Percentiles rank a stretch among this genome's conserved stretches.
These are phyloP conservation scores for Bolboschoenoplectus hybrid DNA, from an alignment of 202 grass and related monocot species.

Conservation along the genomic window DNA sequence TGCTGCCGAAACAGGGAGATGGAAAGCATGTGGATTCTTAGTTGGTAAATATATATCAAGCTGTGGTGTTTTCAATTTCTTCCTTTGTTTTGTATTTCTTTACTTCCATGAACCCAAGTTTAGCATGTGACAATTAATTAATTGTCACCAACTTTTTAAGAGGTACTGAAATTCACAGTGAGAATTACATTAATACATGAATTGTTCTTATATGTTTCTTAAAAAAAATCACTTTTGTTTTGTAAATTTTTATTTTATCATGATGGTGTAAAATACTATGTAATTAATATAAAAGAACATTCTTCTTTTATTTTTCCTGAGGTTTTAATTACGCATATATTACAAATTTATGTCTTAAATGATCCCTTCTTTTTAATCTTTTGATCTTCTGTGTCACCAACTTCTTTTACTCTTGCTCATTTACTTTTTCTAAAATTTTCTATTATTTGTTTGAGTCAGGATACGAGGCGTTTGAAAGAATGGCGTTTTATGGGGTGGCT, in stretches of 20 bases:
- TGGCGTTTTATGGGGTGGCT: constrained; percentile 85
- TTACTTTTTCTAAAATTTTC: not conserved
- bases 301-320: too few relatives aligned
- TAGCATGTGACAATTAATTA: not conserved
- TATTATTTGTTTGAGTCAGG: constrained; percentile 38
- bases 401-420: not conserved
- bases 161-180: too few relatives aligned
- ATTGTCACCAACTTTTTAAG: not conserved
- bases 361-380: not conserved
- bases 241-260: too few relatives aligned
- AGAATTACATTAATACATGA: too few relatives aligned
- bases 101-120: not conserved
- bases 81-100: not conserved
- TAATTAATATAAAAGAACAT: too few relatives aligned
- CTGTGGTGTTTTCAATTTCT: not conserved
- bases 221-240: too few relatives aligned
- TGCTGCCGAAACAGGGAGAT: constrained; percentile 60
- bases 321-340: not conserved
- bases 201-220: too few relatives aligned
- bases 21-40: constrained; percentile 75
- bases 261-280: too few relatives aligned
- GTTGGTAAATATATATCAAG: constrained; percentile 43
- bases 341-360: not conserved
- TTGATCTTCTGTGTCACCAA: not conserved
- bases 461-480: constrained; percentile 80